Conservation (phyloP, 169 alveolate species). For the Eimeria praecox region DNA sequence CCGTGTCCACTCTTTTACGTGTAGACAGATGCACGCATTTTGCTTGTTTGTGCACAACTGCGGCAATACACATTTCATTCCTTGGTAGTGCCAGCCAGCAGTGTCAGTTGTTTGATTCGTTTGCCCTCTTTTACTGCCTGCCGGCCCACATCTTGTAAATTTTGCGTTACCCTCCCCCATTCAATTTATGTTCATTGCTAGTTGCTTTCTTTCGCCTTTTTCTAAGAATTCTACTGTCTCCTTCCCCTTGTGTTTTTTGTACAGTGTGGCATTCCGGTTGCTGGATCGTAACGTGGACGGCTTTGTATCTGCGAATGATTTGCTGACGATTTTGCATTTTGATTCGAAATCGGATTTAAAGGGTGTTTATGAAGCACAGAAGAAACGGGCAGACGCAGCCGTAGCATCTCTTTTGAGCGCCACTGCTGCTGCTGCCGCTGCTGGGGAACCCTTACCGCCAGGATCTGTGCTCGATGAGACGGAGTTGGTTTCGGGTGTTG, state of each 20-base stretch:
- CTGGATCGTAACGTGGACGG: constrained; percentile 79
- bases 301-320: constrained; percentile 64
- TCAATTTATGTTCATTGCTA: neutral
- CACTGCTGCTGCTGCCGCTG: constrained; percentile 41
- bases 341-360: constrained; percentile 52
- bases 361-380: constrained; percentile 46
- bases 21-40: neutral
- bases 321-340: constrained; percentile 66
- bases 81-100: neutral
- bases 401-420: constrained; percentile 23
- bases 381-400: constrained; percentile 62
- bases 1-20: too few species aligned
- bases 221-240: neutral
- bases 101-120: neutral
- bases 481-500: constrained; percentile 44
- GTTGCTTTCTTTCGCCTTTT: neutral
- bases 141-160: neutral
- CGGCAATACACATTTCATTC: neutral
- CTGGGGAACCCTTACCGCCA: constrained; percentile 19
- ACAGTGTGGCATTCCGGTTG: constrained; percentile 75
- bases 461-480: constrained; percentile 60
- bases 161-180: neutral
- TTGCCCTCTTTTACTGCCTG: neutral
- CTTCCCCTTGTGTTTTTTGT: neutral
- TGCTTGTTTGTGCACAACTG: neutral